Base-by-base conservation (phyloP, 2,329 filamentous ascomycete genomes). In the Aspergillus awamori region DNA sequence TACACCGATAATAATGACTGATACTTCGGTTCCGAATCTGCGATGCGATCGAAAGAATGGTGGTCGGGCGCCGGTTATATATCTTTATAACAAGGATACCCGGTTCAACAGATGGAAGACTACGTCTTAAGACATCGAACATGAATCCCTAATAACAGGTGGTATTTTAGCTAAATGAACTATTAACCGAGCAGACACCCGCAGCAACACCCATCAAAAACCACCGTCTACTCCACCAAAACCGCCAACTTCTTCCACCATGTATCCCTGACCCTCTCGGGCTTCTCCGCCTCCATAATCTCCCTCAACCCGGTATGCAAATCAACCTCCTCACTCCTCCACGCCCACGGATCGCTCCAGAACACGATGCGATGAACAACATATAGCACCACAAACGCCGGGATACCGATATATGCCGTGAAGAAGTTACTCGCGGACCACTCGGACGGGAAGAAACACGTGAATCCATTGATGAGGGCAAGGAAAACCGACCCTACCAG, bases 401-500 rank as follows among this genome's bases (percentile, higher is more conserved):
- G 86, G 53, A 89, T 84, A 8, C 86, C 86, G n/a, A 89, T 82
- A 67, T 90, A 90, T 0, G 85, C 81, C 0, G 86, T 87, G 65
- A 89, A 76, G 68, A 95, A 95, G 67, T 81, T 81, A 5, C 82
- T 80, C 0, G 82, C 83, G 15, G 81, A 84, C 84, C 87, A 94
- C 28, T 87, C 80, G 7, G 81, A 77, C 0, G 86, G 85, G 72
- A 89, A 89, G 72, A 94, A 93, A 13, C 89, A 84, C 38, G 87
- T 84, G 76, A 93, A 94, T 1, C 90, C 91, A 68, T 92, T 92
- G 67, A 91, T 88, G 3, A 93, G 76, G 1, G 83, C 85, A n/a
- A 93, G 80, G 57, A 92, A 83, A 24, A 86, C 71, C 1, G 70
- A 69, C 8, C 72, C 72, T 15, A 83, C 72, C 1, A 92, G 82